Conservation (phyloP, 225 moss, liverwort and hornwort genomes). For the Physcomitrellopsis africana region DNA sequence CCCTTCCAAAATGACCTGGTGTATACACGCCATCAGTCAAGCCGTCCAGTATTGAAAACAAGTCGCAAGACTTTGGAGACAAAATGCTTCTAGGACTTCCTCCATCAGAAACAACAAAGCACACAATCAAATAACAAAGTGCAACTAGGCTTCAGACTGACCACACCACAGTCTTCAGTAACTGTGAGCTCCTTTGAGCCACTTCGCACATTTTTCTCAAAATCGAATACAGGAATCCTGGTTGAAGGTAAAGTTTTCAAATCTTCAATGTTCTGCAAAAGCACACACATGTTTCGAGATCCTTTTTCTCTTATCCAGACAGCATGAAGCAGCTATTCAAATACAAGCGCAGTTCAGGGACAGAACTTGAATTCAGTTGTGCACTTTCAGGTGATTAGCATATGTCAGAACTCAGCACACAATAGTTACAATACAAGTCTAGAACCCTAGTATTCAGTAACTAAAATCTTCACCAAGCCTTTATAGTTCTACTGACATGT, state of each 20-base stretch:
- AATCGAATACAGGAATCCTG: constrained; percentile 79
- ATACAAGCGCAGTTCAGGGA: constrained; percentile 20
- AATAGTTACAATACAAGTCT: constrained; percentile 4
- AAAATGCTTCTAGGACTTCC: constrained; percentile 27
- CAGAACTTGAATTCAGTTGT: constrained; percentile 2
- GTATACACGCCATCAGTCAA: constrained; percentile 45
- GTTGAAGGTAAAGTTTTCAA: constrained; percentile 64
- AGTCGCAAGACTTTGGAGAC: constrained; percentile 34
- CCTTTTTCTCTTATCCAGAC: constrained; percentile 26
- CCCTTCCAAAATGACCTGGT: constrained; percentile 82
- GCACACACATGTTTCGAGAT: constrained; percentile 29
- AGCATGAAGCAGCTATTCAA: constrained; percentile 27
- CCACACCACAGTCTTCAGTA: constrained; percentile 86
- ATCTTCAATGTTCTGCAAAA: constrained; percentile 77
- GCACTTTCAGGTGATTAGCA: neutral
- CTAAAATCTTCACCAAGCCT: constrained; percentile 10
- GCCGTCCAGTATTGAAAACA: constrained; percentile 31
- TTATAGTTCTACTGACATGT: neutral
- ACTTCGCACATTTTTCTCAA: constrained; percentile 73
- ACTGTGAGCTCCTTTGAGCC: constrained; percentile 73
- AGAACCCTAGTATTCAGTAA: constrained; percentile 6
- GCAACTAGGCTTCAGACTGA: constrained; percentile 43
- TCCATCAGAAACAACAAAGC: constrained; percentile 23
- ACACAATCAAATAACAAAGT: constrained; percentile 26
- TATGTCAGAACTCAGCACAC: constrained; percentile 10